Evolutionary conservation across 2,329 filamentous ascomycete species (phyloP).

Genomic region (Aspergillus eucalypticola): DNA sequence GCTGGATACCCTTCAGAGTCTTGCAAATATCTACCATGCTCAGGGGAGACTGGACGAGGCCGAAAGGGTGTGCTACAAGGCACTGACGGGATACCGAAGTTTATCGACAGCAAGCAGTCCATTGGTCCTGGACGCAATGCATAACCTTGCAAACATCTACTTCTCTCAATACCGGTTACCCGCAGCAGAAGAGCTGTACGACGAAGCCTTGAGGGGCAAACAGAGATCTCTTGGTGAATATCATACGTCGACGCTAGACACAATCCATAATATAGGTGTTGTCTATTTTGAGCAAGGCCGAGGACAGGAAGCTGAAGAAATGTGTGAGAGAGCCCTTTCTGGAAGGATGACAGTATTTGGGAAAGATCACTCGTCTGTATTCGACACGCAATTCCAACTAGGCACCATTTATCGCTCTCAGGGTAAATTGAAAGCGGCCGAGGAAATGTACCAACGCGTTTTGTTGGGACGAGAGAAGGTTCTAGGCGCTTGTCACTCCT

Average conservation of each 20-base stretch:
- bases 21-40: constrained; percentile 2
- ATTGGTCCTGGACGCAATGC: constrained; percentile 16
- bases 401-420: constrained; percentile 22
- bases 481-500: neutral
- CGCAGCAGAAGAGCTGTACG: constrained; percentile 27
- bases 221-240: constrained; percentile 3
- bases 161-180: constrained; percentile 19
- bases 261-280: neutral
- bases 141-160: constrained; percentile 28
- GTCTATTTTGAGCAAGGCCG: constrained; percentile 19
- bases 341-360: neutral
- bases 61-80: neutral
- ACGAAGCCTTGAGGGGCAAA: constrained; percentile 10
- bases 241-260: neutral
- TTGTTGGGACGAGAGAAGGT: constrained; percentile 22
- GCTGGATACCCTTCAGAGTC: neutral
- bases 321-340: neutral
- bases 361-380: constrained; percentile 1
- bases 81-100: neutral
- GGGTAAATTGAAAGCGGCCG: constrained; percentile 25
- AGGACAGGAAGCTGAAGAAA: neutral
- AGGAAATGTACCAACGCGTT: constrained; percentile 25
- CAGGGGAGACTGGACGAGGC: constrained; percentile 1
- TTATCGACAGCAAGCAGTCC: neutral
- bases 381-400: constrained; percentile 12